Percentiles rank a stretch among this genome's conserved stretches.
phyloP scores from a whole-genome alignment of 2,329 filamentous ascomycete species.

The Alternaria postmessia region DNA sequence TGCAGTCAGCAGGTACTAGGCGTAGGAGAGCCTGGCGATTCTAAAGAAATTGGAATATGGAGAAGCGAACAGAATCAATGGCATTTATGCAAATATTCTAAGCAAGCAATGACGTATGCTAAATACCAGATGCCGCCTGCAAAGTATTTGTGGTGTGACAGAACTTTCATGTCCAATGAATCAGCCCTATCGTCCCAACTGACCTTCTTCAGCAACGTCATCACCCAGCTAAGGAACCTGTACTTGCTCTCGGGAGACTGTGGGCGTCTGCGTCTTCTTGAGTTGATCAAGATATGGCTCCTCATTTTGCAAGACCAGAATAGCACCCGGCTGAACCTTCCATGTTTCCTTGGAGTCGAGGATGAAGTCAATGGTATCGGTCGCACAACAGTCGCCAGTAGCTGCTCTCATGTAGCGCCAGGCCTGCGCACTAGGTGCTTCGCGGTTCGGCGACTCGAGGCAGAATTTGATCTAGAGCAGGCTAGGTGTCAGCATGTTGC shows the following conservation, averaged over 20 bases:
- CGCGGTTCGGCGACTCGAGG: conserved; percentile 22
- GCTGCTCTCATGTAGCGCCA: conserved; percentile 24
- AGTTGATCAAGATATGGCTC: neutral
- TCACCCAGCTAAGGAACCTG: conserved; percentile 3
- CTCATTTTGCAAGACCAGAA: neutral
- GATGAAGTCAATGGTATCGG: conserved; percentile 1
- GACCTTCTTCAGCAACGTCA: conserved; percentile 8
- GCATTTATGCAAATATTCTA: neutral
- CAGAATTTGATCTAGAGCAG: conserved; percentile 31
- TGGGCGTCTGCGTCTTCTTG: neutral
- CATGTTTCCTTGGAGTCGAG: neutral
- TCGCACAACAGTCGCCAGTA: neutral
- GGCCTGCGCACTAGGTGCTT: conserved; percentile 22
- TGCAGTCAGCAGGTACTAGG: neutral
- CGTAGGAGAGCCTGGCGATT: neutral
- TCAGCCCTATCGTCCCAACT: neutral
- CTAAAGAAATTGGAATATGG: neutral
- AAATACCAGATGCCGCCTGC: neutral
- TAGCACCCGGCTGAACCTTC: conserved; percentile 5
- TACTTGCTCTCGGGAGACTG: neutral
- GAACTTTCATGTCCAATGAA: neutral
- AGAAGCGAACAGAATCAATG: neutral
- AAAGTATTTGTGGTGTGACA: neutral
- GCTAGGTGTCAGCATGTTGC: neutral
- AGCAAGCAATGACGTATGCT: neutral